Conservation (phyloP, 305 asterid species). For the Fraxinus nigra region DNA sequence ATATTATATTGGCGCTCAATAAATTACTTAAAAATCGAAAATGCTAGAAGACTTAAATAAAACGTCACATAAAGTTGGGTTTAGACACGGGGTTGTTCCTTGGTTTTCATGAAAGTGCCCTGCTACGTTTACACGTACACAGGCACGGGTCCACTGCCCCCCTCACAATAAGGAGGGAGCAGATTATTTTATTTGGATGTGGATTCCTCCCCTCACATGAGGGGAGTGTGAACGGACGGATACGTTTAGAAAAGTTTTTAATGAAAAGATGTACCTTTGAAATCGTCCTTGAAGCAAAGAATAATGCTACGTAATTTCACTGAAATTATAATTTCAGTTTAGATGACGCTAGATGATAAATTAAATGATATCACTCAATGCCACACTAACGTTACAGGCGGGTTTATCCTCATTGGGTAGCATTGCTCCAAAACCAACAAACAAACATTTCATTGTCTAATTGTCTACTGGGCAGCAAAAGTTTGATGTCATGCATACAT, state of each 20-base stretch:
- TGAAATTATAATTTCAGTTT: too few species aligned
- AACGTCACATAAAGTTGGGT: background rate
- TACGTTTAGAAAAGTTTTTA: background rate
- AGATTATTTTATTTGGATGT: too few species aligned
- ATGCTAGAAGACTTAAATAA: background rate
- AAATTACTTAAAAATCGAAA: constrained; percentile 3
- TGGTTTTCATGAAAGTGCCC: background rate
- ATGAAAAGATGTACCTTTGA: background rate
- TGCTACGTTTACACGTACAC: too few species aligned
- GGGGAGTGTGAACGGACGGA: too few species aligned
- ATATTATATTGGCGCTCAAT: constrained; percentile 21
- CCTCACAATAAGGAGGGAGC: too few species aligned
- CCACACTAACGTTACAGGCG: too few species aligned
- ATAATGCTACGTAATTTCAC: too few species aligned
- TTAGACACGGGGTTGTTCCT: background rate
- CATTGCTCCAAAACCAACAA: background rate
- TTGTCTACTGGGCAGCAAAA: background rate
- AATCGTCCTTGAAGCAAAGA: background rate
- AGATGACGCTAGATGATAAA: too few species aligned
- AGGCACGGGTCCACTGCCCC: too few species aligned
- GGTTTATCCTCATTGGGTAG: too few species aligned
- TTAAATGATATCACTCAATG: too few species aligned
- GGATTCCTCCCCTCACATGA: too few species aligned
- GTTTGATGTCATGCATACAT: background rate
- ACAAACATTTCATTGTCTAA: background rate